Base-by-base conservation (phyloP, 169 alveolate genomes). In the Eimeria brunetti region DNA sequence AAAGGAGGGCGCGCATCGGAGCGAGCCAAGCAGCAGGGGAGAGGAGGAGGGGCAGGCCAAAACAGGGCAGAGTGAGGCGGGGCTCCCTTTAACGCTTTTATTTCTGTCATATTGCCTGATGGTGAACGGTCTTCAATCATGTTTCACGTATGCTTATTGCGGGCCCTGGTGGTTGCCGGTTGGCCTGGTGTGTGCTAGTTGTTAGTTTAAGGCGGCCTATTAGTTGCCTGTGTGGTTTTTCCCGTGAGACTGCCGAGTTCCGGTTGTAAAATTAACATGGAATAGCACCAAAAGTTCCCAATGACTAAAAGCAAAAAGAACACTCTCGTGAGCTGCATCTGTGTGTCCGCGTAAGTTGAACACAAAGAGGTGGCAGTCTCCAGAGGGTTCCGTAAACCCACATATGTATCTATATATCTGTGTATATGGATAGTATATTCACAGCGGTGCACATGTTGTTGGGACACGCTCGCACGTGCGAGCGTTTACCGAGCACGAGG, bases 21-120 rank as follows among this genome's bases (percentile, higher is more conserved):
- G 44, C 64, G 44, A 49, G 41, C 64, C 86, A 76, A 76, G 64
- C 46, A 27, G 64, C 86, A 46, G 64, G 86, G 86, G 56, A 46
- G 6, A 24, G 86, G 86, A 76, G 62, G 64, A 46, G 14, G 38
- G 44, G 86, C 86, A 76, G 64, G 41, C 22, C 24, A 76, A 64
- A 46, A 49, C 62, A 75, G 56, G 38, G 14, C 84, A 76, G 86
- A 27, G 86, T 51, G 86, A 49, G 62, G 30, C 86, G 27, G 62
- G 22, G 86, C 41, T 24, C 86, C 7, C 11, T 49, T 46, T 51
- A 76, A 76, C 38, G 86, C 41, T 36, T 46, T 46, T 76, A 76
- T 44, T 46, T 76, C 56, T 76, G 86, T 76, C 41, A 76, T 38
- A 76, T 64, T 41, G 86, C 86, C 62, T 27, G 64, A 12, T 38